Evolutionary conservation across 305 asterid genomes (phyloP), one percentile per base, ranked within the genome.

Genomic region (Fraxinus dipetala): DNA sequence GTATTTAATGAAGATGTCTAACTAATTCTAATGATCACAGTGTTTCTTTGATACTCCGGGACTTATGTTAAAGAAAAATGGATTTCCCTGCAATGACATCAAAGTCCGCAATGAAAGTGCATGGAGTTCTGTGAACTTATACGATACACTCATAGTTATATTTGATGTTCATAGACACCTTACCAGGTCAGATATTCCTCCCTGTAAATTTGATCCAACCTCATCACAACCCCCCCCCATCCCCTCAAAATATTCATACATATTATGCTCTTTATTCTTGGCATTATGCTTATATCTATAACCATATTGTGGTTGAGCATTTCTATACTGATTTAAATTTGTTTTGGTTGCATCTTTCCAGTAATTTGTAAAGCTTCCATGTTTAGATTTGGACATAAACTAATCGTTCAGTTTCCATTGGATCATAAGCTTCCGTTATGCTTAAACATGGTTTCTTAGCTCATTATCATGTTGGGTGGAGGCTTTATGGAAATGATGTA

Each of bases 21-120:
- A 90, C 89, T 78, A 77, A 75, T 79, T 85, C 59, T 78, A 78
- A 70, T 86, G 84, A 40, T 76, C 61, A 6, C 96, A 96, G 99
- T 94, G 99, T 86, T 94, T 96, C 91, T 94, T 94, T 88, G 99
- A 96, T 85, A 94, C 98, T 40, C 99, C 99, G 4, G 99, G 99
- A 78, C 94, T 96, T 31, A 92, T 94, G 98, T 86, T 96, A 87
- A 94, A 90, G 93, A 92, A 93, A 87, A 90, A 91, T 82, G 99
- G 99, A 83, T 92, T 94, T 87, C 94, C 94, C 54, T 86, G 87
- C 87, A 90, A 73, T 79, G 99, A 96, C 82, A 85, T 92, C 80
- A 94, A 92, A 89, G 89, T 91, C 54, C 98, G 99, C 48, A 87
- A 87, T 89, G 96, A 94, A 85, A 91, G 96, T 87, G 97, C 95